These are phyloP conservation scores for Phoma herbarum DNA, from an alignment of 2,329 filamentous ascomycete species.

Conservation along the genomic window DNA sequence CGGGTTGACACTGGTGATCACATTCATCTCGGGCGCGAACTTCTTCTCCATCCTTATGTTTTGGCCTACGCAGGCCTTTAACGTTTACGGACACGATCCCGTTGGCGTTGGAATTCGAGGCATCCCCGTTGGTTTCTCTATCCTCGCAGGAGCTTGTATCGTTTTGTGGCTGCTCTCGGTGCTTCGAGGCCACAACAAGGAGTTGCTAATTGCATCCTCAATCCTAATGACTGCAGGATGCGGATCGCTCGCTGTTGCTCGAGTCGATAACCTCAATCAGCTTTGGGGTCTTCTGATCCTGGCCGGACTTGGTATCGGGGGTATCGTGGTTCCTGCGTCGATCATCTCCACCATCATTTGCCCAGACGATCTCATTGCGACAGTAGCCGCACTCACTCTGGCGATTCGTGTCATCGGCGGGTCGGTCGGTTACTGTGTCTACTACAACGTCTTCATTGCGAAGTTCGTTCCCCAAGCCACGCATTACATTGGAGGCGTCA, in stretches of 20 bases:
- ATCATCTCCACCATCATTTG: conserved; percentile 75
- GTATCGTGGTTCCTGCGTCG: conserved; percentile 72
- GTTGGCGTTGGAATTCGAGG: conserved; percentile 70
- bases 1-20: conserved; percentile 41
- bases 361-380: conserved; percentile 74
- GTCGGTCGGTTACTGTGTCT: conserved; percentile 67
- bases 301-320: conserved; percentile 71
- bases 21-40: conserved; percentile 45
- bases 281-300: conserved; percentile 67
- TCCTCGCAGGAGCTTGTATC: conserved; percentile 69
- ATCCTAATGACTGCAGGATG: conserved; percentile 73
- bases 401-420: conserved; percentile 74
- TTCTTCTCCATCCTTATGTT: conserved; percentile 47
- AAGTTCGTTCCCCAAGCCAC: conserved; percentile 37
- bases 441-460: conserved; percentile 51
- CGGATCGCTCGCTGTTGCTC: conserved; percentile 62
- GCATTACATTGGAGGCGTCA: conserved; percentile 47
- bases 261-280: conserved; percentile 61
- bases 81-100: conserved; percentile 63
- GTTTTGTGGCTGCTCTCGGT: conserved; percentile 66
- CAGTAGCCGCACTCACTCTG: conserved; percentile 71
- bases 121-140: conserved; percentile 69
- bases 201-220: conserved; percentile 66
- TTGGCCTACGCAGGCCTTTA: conserved; percentile 46
- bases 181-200: conserved; percentile 66